Base-by-base conservation (phyloP, 129 eudicot species). In the Mikania micrantha region DNA sequence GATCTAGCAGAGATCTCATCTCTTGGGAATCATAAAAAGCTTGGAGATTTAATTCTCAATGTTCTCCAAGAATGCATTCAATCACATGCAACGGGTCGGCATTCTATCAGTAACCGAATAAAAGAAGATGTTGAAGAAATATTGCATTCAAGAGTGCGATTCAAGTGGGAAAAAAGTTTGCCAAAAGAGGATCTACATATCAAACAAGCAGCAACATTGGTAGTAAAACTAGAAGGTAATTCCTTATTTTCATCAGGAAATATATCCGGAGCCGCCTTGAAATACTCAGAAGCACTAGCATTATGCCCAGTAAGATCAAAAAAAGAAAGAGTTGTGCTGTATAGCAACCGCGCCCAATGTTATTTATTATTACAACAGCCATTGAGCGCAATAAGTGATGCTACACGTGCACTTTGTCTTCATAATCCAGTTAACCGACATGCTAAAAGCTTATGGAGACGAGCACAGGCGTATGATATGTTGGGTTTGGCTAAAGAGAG, bases 381-480 rank as follows among this genome's bases (percentile, higher is more conserved):
- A 19, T 32, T 84, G 64, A 81, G 76, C 34, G 98, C 98, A 8
- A 92, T 88, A 64, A 86, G 95, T 75, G 98, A 92, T 75, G 91
- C 98, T 27, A 92, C 98, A 10, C 98, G 91, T 70, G 98, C 98
- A 12, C 95, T 92, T 66, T 80, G 82, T 78, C 84, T 92, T 20
- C 98, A 92, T 60, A 92, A 70, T 75, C 98, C 98, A 0, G 96
- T 88, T 21, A 92, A 92, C 36, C 89, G 96, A 35, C 98, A 92
- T 44, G 98, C 98, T 24, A 92, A 84, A 75, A 92, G 98, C 68
- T 83, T 92, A 27, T 92, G 98, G 98, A 88, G 98, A 77, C 80
- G 98, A 75, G 98, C 98, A 2, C 98, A 92, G 41, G 98, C 98
- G 22, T 92, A 88, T 70, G 98, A 92, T 77, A 92, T 92, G 95